Base-by-base conservation (phyloP, 768 basidiomycete genomes). In the Rhodotorula babjevae region DNA sequence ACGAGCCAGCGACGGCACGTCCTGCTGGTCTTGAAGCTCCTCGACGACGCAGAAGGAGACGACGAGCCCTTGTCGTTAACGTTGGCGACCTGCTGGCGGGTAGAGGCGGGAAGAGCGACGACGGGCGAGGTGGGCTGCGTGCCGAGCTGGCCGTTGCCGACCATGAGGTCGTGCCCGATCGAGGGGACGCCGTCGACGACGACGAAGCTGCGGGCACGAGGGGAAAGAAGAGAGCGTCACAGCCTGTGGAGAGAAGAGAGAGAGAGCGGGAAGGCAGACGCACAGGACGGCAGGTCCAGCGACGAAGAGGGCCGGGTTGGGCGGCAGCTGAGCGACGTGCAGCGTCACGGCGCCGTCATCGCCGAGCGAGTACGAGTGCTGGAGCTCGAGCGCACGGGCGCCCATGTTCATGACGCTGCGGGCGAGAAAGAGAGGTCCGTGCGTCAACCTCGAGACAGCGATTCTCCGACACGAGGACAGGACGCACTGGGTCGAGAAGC, bases 251-350 rank as follows among this genome's bases (percentile, higher is more conserved):
- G 49, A 46, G 7, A 52, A 61, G 14, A 23, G 21, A 33, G 33
- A 33, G 25, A 27, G 15, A 12, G 50, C 25, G 15, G 21, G 31
- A 33, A 14, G 25, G 5, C 18, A 7, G 42, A 60, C 69, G 40
- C 44, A 95, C 71, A 94, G 70, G 68, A 93, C 82, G 0, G 87
- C 90, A 8, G 94, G 92, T 7, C 94, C 93, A 6, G 94, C 93
- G 77, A 89, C 88, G 83, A 95, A 86, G 76, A 96, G 74, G 79
- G 90, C 89, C 16, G 93, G 83, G 81, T 90, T 91, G 0, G 91
- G 89, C 0, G 91, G 91, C 15, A 87, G 85, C 79, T 93, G 93
- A 2, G 89, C 82, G 58, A 91, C 89, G 80, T 93, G 88, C 7
- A 95, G 81, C 21, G 85, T 86, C 74, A 90, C 87, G 21, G 87